Conservation (phyloP, 352 stramenopile species). For the Chrysophaeum taylorii region DNA sequence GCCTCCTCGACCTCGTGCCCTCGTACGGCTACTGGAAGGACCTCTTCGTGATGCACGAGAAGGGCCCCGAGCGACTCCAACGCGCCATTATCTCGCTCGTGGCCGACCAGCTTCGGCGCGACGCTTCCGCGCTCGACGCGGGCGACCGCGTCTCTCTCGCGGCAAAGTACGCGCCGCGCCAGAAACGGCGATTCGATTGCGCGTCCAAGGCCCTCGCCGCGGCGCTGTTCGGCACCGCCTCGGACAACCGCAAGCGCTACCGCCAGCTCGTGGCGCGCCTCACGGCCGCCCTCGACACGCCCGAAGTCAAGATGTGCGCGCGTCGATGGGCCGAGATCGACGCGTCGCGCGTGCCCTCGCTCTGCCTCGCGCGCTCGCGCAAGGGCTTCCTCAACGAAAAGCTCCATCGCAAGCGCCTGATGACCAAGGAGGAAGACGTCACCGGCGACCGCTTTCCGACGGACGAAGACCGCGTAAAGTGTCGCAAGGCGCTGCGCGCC, state of each 20-base stretch:
- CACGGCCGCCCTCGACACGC: constrained; percentile 24
- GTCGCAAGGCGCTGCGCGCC: constrained; percentile 20
- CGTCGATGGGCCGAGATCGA: constrained; percentile 32
- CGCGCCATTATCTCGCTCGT: background rate
- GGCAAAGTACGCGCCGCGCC: constrained; percentile 20
- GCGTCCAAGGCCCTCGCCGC: background rate
- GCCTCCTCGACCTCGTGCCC: constrained; percentile 26
- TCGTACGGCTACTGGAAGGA: constrained; percentile 41
- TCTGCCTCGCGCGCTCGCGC: constrained; percentile 24
- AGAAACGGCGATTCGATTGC: constrained; percentile 25
- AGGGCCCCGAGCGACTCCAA: background rate
- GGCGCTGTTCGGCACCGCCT: background rate
- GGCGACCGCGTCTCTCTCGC: constrained; percentile 12
- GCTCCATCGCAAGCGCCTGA: background rate
- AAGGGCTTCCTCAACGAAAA: constrained; percentile 38
- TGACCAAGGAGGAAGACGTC: background rate
- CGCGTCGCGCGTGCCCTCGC: constrained; percentile 25
- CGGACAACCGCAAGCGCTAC: constrained; percentile 12
- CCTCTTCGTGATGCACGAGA: constrained; percentile 22
- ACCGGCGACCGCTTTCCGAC: constrained; percentile 23
- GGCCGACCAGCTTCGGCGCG: background rate
- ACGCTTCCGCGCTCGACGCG: constrained; percentile 1
- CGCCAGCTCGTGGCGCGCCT: constrained; percentile 30
- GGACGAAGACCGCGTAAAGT: constrained; percentile 29
- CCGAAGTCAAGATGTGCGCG: constrained; percentile 34